phyloP scores from a whole-genome alignment of 768 basidiomycete genomes.

The Macrolepiota albuminosa region DNA sequence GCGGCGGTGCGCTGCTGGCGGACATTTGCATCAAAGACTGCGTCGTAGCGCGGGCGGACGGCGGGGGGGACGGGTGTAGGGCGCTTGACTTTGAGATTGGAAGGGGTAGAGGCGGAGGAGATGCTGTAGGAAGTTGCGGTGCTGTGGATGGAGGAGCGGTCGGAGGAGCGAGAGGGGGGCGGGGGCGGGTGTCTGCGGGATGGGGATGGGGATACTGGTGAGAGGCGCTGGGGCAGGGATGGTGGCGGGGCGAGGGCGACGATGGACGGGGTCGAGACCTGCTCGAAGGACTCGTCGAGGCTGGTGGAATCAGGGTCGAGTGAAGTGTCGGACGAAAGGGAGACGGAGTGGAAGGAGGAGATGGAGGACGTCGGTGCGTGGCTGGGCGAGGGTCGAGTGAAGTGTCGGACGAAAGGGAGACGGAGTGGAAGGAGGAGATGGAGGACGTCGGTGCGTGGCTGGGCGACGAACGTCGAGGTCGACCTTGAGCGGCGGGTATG shows the following conservation, averaged over 20 bases:
- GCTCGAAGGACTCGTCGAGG: constrained; percentile 70
- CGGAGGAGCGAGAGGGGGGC: constrained; percentile 47
- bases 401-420: constrained; percentile 71
- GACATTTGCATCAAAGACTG: constrained; percentile 59
- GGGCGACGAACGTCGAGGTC: constrained; percentile 28
- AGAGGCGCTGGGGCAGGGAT: constrained; percentile 43
- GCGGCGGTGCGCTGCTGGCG: constrained; percentile 41
- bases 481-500: constrained; percentile 46
- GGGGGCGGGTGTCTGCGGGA: constrained; percentile 39
- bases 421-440: constrained; percentile 79
- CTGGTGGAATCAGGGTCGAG: constrained; percentile 39
- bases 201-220: constrained; percentile 16
- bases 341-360: constrained; percentile 82
- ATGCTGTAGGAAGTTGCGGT: constrained; percentile 22
- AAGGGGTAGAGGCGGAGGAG: constrained; percentile 19
- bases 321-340: constrained; percentile 62
- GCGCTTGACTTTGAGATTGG: constrained; percentile 33
- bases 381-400: constrained; percentile 21
- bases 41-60: constrained; percentile 63
- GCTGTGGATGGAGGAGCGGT: constrained; percentile 62
- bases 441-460: constrained; percentile 64
- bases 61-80: constrained; percentile 65
- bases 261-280: constrained; percentile 52
- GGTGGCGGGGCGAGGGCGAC: constrained; percentile 47
- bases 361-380: constrained; percentile 68